Conservation (phyloP, 805 yeast genomes). For the Cyberlindnera nakhonratchasimensis region DNA sequence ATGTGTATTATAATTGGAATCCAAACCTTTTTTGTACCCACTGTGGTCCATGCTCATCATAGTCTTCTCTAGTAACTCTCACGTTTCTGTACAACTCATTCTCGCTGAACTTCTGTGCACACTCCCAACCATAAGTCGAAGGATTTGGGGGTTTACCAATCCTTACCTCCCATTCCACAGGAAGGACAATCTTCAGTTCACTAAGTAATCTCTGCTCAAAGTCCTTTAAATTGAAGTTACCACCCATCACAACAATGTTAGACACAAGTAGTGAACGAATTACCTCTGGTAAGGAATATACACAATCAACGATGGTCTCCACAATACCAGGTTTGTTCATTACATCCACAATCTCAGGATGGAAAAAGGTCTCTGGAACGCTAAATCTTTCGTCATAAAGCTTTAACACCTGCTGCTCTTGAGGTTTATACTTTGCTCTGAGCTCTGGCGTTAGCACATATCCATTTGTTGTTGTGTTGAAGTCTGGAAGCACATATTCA, state of each 20-base stretch:
- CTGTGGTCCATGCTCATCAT: constrained; percentile 73
- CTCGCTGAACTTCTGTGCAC: constrained; percentile 41
- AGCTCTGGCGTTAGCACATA: constrained; percentile 45
- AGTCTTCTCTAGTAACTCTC: constrained; percentile 72
- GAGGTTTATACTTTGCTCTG: constrained; percentile 31
- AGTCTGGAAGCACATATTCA: constrained; percentile 85
- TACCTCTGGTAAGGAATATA: constrained; percentile 69
- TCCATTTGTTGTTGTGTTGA: constrained; percentile 75
- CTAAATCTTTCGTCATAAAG: constrained; percentile 84
- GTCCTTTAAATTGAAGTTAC: constrained; percentile 69
- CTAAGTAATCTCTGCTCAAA: constrained; percentile 55
- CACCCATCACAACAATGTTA: constrained; percentile 81
- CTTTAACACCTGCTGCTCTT: constrained; percentile 60
- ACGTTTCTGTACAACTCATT: constrained; percentile 40
- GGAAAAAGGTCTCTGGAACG: constrained; percentile 82
- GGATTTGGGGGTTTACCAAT: constrained; percentile 38
- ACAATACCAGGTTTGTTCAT: constrained; percentile 74
- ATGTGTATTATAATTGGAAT: constrained; percentile 28
- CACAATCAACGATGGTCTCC: constrained; percentile 62
- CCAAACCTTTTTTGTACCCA: constrained; percentile 44
- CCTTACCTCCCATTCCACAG: constrained; percentile 65
- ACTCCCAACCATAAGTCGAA: constrained; percentile 52
- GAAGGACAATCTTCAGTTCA: constrained; percentile 65
- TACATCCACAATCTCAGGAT: constrained; percentile 77
- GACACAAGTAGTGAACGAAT: constrained; percentile 71